Conservation (phyloP, 352 stramenopile species). For the Globisporangium canariense region DNA sequence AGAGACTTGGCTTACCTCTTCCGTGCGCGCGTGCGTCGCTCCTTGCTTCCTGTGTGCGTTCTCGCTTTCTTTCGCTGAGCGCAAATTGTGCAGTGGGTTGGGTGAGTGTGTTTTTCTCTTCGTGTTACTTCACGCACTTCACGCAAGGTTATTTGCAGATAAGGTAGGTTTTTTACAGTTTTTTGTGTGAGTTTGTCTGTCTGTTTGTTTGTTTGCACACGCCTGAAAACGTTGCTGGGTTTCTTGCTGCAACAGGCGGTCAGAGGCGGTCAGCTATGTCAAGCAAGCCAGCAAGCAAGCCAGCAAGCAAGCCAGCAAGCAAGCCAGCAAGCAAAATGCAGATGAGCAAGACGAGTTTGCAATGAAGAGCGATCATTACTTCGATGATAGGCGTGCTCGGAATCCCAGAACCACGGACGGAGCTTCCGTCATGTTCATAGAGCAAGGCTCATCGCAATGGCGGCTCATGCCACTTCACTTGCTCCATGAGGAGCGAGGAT, state of each 20-base stretch:
- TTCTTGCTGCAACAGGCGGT: background rate
- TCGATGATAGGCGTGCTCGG: background rate
- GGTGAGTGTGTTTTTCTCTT: conserved; percentile 6
- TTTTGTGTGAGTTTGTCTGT: background rate
- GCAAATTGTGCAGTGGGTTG: conserved; percentile 4
- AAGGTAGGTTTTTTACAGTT: background rate
- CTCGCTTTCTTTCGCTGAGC: conserved; percentile 9
- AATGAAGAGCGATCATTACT: background rate
- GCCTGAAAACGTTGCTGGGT: background rate
- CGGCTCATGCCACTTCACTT: background rate
- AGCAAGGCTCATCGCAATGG: background rate
- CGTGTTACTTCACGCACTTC: conserved; percentile 10
- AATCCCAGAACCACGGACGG: background rate
- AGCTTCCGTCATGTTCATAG: background rate
- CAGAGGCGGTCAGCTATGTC: background rate
- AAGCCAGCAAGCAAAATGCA: background rate
- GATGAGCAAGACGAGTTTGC: too few species aligned
- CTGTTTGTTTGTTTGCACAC: background rate
- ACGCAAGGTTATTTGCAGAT: conserved; percentile 1
- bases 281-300: background rate
- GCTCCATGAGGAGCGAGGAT: background rate
- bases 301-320: background rate
- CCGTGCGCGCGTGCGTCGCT: background rate
- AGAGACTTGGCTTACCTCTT: background rate
- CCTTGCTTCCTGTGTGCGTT: background rate